These are phyloP conservation scores for Uronychia binucleata DNA, from an alignment of 73 alveolate species.

Conservation along the genomic window DNA sequence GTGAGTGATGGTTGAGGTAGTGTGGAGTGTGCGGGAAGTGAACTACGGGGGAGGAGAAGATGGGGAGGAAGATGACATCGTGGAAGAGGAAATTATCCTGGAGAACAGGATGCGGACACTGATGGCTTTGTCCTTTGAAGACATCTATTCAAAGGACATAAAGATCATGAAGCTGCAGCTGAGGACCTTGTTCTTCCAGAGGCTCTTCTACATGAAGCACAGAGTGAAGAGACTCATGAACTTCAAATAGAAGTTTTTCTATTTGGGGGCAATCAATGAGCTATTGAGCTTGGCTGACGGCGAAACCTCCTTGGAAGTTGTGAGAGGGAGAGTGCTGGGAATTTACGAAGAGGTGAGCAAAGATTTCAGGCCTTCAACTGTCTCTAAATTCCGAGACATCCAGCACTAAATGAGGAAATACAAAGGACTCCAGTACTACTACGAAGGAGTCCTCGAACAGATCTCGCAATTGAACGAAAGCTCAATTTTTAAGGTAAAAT, in stretches of 20 bases:
- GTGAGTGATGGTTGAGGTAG: too few relatives aligned
- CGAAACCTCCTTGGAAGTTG: background rate
- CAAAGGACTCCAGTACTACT: background rate
- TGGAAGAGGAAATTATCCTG: background rate
- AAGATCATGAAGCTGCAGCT: background rate
- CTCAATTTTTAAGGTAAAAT: background rate
- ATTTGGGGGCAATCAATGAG: background rate
- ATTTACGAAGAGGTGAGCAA: background rate
- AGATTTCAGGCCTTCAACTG: background rate
- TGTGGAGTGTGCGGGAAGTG: background rate
- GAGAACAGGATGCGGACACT: background rate
- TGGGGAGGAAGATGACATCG: background rate
- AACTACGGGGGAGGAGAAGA: background rate
- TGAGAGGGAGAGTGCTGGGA: background rate
- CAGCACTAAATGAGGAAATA: background rate
- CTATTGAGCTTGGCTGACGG: background rate
- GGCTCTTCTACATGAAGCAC: background rate
- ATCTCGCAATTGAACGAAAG: background rate
- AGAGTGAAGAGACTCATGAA: background rate
- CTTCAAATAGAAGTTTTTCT: background rate
- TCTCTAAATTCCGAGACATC: background rate
- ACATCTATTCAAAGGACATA: background rate
- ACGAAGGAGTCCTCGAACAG: background rate
- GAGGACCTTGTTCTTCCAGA: background rate
- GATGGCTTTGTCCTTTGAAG: background rate